Evolutionary conservation across 2,329 filamentous ascomycete genomes (phyloP).

Genomic region (Chaetomium strumarium): DNA sequence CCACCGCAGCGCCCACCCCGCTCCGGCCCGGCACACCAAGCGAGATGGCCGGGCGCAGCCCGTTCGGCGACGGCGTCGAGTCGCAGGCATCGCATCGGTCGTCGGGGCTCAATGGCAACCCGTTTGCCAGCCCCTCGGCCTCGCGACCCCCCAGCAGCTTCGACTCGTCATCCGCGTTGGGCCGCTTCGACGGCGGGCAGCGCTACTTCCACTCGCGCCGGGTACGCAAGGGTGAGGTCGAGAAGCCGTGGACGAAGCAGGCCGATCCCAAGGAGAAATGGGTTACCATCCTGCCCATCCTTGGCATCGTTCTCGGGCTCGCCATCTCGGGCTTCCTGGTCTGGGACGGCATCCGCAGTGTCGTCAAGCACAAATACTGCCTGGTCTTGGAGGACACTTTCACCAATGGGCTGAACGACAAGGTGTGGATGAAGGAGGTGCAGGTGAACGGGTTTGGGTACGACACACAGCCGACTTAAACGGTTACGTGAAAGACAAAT

Average conservation of each 20-base stretch:
- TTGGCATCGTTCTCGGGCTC: constrained; percentile 65
- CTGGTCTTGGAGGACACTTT: constrained; percentile 63
- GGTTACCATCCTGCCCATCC: constrained; percentile 72
- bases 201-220: constrained; percentile 69
- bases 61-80: constrained; percentile 37
- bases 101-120: constrained; percentile 30
- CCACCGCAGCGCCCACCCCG: constrained; percentile 36
- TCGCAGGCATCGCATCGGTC: constrained; percentile 32
- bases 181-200: constrained; percentile 36
- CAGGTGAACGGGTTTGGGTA: constrained; percentile 72
- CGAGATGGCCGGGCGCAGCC: constrained; percentile 35
- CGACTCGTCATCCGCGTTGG: constrained; percentile 38
- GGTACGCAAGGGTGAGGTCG: constrained; percentile 64
- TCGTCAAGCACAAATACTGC: constrained; percentile 71
- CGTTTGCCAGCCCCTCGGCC: constrained; percentile 40
- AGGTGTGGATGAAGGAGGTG: constrained; percentile 68
- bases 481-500: background rate
- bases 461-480: constrained; percentile 29
- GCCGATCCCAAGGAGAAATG: constrained; percentile 76
- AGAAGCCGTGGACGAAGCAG: constrained; percentile 72
- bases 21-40: constrained; percentile 38
- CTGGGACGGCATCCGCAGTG: constrained; percentile 66
- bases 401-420: constrained; percentile 48
- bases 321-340: constrained; percentile 64
- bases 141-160: constrained; percentile 46